Evolutionary conservation across 1,139 yeast genomes (phyloP).

Genomic region (Hanseniaspora gamundiae): DNA sequence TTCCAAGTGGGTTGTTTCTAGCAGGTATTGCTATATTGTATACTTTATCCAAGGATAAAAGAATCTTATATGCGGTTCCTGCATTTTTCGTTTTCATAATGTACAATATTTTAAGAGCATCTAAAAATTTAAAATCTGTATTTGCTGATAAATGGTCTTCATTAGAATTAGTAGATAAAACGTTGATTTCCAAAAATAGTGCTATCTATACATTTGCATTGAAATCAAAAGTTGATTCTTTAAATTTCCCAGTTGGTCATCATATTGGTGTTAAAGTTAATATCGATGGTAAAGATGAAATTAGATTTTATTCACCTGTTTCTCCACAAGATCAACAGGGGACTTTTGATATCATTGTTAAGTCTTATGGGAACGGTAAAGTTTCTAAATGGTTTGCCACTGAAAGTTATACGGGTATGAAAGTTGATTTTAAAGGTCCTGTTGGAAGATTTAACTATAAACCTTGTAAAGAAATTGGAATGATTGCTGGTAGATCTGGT

Average conservation of each 20-base stretch:
- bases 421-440: constrained; percentile 63
- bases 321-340: constrained; percentile 60
- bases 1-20: constrained; percentile 51
- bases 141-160: constrained; percentile 45
- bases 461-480: constrained; percentile 43
- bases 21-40: constrained; percentile 50
- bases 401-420: constrained; percentile 25
- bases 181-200: constrained; percentile 52
- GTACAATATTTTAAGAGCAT: constrained; percentile 38
- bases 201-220: constrained; percentile 66
- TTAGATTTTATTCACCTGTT: constrained; percentile 66
- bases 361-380: constrained; percentile 56
- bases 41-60: constrained; percentile 26
- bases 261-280: constrained; percentile 46
- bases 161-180: constrained; percentile 59
- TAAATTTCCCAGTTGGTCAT: constrained; percentile 62
- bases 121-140: constrained; percentile 33
- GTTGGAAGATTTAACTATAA: constrained; percentile 61
- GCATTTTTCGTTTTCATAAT: constrained; percentile 26
- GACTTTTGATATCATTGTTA: constrained; percentile 60
- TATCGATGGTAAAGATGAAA: constrained; percentile 45
- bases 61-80: constrained; percentile 31
- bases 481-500: constrained; percentile 79
- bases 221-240: constrained; percentile 44
- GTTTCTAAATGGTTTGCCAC: constrained; percentile 54